Evolutionary conservation across 139 green algal species (phyloP), one percentile per base, ranked within the genome.

Genomic region (Chlorokybus atmophyticus): DNA sequence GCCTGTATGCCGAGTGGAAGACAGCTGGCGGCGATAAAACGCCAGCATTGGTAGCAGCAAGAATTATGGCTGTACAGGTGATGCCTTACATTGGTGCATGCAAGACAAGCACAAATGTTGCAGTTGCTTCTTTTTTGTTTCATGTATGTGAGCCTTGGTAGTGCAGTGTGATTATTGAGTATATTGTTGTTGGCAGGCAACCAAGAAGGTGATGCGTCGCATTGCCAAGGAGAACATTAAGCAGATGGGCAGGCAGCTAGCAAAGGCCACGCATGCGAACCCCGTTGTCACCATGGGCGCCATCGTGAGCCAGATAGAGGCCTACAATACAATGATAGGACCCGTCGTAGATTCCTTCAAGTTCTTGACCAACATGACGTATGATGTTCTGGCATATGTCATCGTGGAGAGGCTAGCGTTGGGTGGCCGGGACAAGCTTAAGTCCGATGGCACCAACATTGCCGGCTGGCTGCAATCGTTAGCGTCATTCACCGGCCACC

Each of bases 391-490:
- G 32, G 79, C 77, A 8, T 93, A 82, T 50, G 60, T 77, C 32
- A 71, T 89, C 5, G 70, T 91, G 5, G 55, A 71, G 17, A 60
- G 73, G 39, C 68, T 87, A 24, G 50, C 52, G 4, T n/a, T 29
- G 26, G 19, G 23, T 3, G 23, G 29, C 17, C 63, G 68, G 28
- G 48, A 64, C 21, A 81, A 82, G 47, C 50, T 86, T 52, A 85
- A 85, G 40, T 75, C 84, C 25, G 83, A 93, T 60, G 83, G 83
- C 19, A 62, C 81, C 49, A 89, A 90, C 74, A 65, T 90, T 21
- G 59, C 74, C 24, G 74, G 82, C 60, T 93, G 83, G 83, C 71
- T 87, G 48, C 72, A 83, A 70, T 74, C 59, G 55, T 70, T 89
- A 32, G 68, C 79, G 1, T 42, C 60, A 0, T 90, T 92, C 65